Base-by-base conservation (phyloP, 177 flowering plant species). In the Tripterygium wilfordii region DNA sequence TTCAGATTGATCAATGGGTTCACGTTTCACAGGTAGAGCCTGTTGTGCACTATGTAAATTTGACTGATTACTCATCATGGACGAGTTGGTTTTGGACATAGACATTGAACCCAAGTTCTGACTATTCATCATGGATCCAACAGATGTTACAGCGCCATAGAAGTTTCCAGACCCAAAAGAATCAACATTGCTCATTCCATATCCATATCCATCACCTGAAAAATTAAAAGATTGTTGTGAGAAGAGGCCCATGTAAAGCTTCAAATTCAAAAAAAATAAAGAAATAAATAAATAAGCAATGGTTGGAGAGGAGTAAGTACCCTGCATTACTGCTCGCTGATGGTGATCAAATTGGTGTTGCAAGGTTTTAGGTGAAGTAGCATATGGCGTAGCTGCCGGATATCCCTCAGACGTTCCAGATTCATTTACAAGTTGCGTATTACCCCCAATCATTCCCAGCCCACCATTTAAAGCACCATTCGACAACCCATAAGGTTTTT, bases 201-300 rank as follows among this genome's bases (percentile, higher is more conserved):
- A n/a, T n/a, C n/a, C n/a, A n/a, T n/a, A 80, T 23, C 69, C 75
- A 70, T 83, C 95, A 62, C 88, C 92, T 78, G 79, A 48, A 44
- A 65, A 62, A 59, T 39, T n/a, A 21, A 57, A 49, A 24, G 42
- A 41, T 42, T 25, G 52, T 51, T 48, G 57, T 54, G 57, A 60
- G 52, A 65, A 40, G 28, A 53, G 48, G 54, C 36, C 45, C n/a
- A n/a, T n/a, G n/a, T n/a, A n/a, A n/a, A n/a, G n/a, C n/a, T n/a
- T n/a, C n/a, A n/a, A n/a, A n/a, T 24, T 3, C n/a, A 27, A 1
- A 20, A 48, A 35, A 19, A 32, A 33, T 28, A 51, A 45, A 36
- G 17, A 27, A 22, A 10, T n/a, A n/a, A 60, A 6, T 45, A 14
- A 25, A 1, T 10, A 42, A 27, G 37, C 3, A 22, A 54, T 41